Conservation (phyloP, 2,329 filamentous ascomycete species). For the Fusarium hostae region DNA sequence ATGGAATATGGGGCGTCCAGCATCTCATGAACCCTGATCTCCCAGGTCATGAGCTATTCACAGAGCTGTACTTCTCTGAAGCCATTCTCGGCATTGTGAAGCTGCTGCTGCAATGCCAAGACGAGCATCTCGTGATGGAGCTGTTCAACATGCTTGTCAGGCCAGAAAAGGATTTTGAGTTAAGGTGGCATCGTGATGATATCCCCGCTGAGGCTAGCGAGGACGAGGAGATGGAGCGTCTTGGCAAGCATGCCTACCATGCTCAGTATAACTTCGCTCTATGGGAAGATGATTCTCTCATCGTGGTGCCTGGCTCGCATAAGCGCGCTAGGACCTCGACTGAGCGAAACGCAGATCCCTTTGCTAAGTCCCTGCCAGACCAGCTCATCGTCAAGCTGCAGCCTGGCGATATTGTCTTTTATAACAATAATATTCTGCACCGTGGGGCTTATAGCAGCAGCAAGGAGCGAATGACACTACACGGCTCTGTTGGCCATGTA, state of each 20-base stretch:
- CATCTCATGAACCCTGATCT: constrained; percentile 82
- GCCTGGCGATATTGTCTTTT: constrained; percentile 85
- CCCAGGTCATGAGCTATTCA: constrained; percentile 70
- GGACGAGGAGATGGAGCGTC: constrained; percentile 72
- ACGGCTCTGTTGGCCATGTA: constrained; percentile 75
- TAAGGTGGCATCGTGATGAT: constrained; percentile 89
- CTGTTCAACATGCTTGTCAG: constrained; percentile 87
- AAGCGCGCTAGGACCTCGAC: constrained; percentile 72
- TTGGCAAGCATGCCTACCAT: constrained; percentile 73
- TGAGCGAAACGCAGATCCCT: constrained; percentile 76
- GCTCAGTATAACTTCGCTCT: constrained; percentile 91
- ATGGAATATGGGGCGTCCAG: constrained; percentile 90
- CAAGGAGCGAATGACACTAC: constrained; percentile 75
- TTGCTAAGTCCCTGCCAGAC: constrained; percentile 68
- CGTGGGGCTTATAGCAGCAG: constrained; percentile 71
- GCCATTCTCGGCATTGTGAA: constrained; percentile 71
- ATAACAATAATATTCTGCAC: constrained; percentile 90
- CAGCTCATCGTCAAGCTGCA: constrained; percentile 74
- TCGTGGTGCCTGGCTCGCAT: constrained; percentile 84
- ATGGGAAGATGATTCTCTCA: constrained; percentile 76
- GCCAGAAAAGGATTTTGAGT: constrained; percentile 75
- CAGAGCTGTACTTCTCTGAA: constrained; percentile 76
- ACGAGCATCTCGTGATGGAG: constrained; percentile 82
- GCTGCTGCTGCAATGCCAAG: constrained; percentile 67
- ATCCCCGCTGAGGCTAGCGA: constrained; percentile 72